Conservation (phyloP, 768 basidiomycete genomes). For the Asterophora parasitica region DNA sequence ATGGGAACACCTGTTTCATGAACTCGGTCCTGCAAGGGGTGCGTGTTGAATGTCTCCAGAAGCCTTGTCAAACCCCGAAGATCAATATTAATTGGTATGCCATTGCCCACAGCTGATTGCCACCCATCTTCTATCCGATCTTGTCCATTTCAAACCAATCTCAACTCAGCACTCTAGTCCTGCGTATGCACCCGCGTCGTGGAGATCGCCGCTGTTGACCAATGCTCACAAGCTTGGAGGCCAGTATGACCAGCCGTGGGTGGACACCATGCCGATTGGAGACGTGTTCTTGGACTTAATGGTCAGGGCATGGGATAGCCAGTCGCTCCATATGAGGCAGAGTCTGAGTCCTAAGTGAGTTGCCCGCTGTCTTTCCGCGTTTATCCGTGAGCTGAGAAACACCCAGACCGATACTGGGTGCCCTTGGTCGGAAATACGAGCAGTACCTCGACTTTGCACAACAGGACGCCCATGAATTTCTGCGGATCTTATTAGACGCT, state of each 20-base stretch:
- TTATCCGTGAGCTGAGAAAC: not conserved
- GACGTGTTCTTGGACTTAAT: slow-evolving; percentile 62
- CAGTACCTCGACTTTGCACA: slow-evolving; percentile 95
- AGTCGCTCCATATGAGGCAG: slow-evolving; percentile 45
- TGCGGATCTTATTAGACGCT: slow-evolving; percentile 84
- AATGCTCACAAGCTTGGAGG: slow-evolving; percentile 60
- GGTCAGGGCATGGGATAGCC: slow-evolving; percentile 60
- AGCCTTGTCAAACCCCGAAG: not conserved
- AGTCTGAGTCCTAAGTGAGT: slow-evolving; percentile 66
- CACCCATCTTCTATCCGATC: slow-evolving; percentile 53
- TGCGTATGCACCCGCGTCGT: slow-evolving; percentile 30
- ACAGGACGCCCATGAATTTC: slow-evolving; percentile 93
- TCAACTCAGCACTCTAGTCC: slow-evolving; percentile 33
- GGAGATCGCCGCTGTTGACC: slow-evolving; percentile 62
- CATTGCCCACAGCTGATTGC: slow-evolving; percentile 62
- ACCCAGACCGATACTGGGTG: slow-evolving; percentile 53
- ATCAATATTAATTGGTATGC: slow-evolving; percentile 2
- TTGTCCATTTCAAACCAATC: slow-evolving; percentile 51
- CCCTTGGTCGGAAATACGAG: slow-evolving; percentile 81
- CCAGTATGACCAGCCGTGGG: slow-evolving; percentile 46
- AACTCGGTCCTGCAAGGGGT: slow-evolving; percentile 91
- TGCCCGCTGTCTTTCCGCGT: not conserved
- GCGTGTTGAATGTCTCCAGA: slow-evolving; percentile 27
- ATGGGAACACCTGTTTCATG: slow-evolving; percentile 94
- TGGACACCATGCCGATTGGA: slow-evolving; percentile 62